Base-by-base conservation (phyloP, 768 basidiomycete species). In the Tulasnella sp. region DNA sequence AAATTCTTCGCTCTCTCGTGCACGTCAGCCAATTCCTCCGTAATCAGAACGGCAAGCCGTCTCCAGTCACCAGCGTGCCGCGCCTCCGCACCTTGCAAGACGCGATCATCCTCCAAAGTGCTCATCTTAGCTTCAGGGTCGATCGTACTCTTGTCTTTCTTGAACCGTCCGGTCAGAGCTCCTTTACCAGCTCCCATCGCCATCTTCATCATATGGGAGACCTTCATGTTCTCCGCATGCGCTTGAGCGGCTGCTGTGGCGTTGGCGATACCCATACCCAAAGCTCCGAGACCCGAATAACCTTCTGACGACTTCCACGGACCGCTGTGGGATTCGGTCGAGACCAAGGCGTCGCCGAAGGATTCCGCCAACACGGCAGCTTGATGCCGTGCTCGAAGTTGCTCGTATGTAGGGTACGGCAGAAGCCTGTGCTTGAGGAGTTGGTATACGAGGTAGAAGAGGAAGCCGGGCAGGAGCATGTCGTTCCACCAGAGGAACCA, bases 401-500 rank as follows among this genome's bases (percentile, higher is more conserved):
- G 89, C 41, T 86, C 82, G 20, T 91, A 83, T 28, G 87, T 90
- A 12, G 92, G 92, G 81, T 92, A 90, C 3, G 90, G 87, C 24
- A 89, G 86, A 42, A 92, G 76, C 80, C 87, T 88, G 48, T 88
- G 88, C 54, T 88, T 87, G 42, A 90, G 48, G 73, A 93, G 88
- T 58, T 87, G 83, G 81, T 88, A 89, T 41, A 90, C 83, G 20
- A 92, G 83, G 50, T 88, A 86, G 60, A 89, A 84, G 74, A 92
- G 81, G 37, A 91, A 83, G 11, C 88, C 87, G 18, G 93, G 89
- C 18, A 90, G 86, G 5, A 93, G 86, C 20, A 91, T 83, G 82
- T 92, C 87, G 76, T 89, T 83, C 84, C 89, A 89, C 92, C 92
- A 93, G 22, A 92, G 83, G 48, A 88, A 84, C 93, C 93, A 93